Percentiles rank a stretch among this genome's conserved stretches.
Evolutionary conservation across 345 rosid genomes (phyloP).

Genomic region (Arabidopsis arenosa): DNA sequence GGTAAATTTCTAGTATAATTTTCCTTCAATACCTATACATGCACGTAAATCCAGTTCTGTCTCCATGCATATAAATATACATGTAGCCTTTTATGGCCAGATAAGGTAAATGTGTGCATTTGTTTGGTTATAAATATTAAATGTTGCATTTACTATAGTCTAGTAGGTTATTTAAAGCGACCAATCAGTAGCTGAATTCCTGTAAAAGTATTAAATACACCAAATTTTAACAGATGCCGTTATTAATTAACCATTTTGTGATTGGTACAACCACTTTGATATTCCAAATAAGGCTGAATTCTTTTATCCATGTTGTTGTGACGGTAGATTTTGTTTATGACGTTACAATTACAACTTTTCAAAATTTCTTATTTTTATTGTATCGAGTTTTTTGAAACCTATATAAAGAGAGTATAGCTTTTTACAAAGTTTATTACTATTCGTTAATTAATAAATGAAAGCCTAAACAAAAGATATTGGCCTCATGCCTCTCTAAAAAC

Average conservation of each 20-base stretch:
- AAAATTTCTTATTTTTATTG: too few species aligned
- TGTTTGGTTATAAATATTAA: slow-evolving; percentile 30
- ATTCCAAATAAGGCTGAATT: slow-evolving; percentile 12
- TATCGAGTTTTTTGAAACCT: too few species aligned
- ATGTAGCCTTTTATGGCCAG: slow-evolving; percentile 2
- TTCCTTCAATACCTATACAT: not conserved
- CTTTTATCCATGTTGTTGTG: not conserved
- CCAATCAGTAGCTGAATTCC: slow-evolving; percentile 32
- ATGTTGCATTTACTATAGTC: slow-evolving; percentile 28
- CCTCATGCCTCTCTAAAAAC: too few species aligned
- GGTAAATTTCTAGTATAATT: not conserved
- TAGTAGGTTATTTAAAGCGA: slow-evolving; percentile 12
- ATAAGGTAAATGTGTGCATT: slow-evolving; percentile 11
- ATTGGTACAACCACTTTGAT: slow-evolving; percentile 17
- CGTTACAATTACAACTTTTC: not conserved
- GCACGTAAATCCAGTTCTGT: slow-evolving; percentile 23
- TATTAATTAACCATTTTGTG: not conserved
- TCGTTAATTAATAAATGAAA: too few species aligned
- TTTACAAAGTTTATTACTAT: too few species aligned
- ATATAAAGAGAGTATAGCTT: too few species aligned
- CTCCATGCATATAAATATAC: not conserved
- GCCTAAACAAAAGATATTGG: too few species aligned
- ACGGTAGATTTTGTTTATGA: slow-evolving; percentile 12
- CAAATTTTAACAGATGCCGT: slow-evolving; percentile 14
- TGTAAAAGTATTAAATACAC: slow-evolving; percentile 19